Percentiles rank a stretch among this genome's conserved stretches.
Evolutionary conservation across 441 rosid species (phyloP).

Genomic region (Pelargonium citronellum): DNA sequence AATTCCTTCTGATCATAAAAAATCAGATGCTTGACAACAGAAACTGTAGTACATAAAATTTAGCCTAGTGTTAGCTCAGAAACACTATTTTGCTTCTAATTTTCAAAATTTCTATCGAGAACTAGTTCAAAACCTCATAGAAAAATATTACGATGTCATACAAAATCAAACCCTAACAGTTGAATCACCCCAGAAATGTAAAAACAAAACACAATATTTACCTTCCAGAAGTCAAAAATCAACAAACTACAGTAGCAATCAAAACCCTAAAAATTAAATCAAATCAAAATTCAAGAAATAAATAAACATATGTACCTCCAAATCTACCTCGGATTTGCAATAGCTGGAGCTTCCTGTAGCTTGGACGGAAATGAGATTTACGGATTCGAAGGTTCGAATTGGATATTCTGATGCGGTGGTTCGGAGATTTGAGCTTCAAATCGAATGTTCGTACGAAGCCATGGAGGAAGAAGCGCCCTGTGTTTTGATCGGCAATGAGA

Average conservation of each 20-base stretch:
- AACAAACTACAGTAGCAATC: slow-evolving; percentile 18
- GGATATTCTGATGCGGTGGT: slow-evolving; percentile 23
- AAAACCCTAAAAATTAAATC: slow-evolving; percentile 37
- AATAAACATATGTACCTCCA: slow-evolving; percentile 7
- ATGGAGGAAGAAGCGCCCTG: slow-evolving; percentile 63
- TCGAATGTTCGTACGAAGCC: slow-evolving; percentile 59
- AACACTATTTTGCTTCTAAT: slow-evolving; percentile 24
- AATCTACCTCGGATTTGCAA: slow-evolving; percentile 29
- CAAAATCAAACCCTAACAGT: slow-evolving; percentile 35
- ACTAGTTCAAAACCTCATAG: slow-evolving; percentile 23
- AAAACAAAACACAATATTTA: slow-evolving; percentile 25
- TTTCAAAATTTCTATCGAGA: slow-evolving; percentile 27
- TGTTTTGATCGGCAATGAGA: slow-evolving; percentile 89
- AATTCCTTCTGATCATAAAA: slow-evolving; percentile 20
- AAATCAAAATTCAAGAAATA: slow-evolving; percentile 19
- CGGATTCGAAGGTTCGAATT: slow-evolving; percentile 21
- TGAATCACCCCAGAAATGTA: slow-evolving; percentile 24
- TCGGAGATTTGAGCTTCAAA: slow-evolving; percentile 35
- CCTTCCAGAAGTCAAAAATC: slow-evolving; percentile 21
- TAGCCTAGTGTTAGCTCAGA: slow-evolving; percentile 17
- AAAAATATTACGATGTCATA: neutral
- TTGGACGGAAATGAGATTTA: neutral
- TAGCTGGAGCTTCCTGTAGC: slow-evolving; percentile 4
- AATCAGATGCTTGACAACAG: slow-evolving; percentile 18
- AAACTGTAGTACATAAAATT: slow-evolving; percentile 22